Evolutionary conservation across 2,329 filamentous ascomycete genomes (phyloP), one percentile per base, ranked within the genome.

Genomic region (Hypoxylon sp.): DNA sequence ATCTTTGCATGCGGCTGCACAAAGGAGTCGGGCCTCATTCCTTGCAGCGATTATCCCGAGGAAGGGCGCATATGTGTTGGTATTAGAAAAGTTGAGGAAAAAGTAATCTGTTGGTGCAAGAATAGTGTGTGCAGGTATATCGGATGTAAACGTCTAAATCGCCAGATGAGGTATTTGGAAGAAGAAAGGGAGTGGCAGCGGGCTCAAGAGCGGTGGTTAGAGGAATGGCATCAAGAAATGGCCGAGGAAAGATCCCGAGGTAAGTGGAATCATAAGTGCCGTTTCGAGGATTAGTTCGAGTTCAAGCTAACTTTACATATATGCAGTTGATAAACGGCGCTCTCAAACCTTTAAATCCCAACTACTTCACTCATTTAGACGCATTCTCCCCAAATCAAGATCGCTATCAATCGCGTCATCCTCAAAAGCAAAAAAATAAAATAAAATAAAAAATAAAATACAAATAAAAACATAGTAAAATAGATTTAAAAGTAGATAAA

Each of bases 141-240:
- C 39, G 66, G 52, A 11, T 46, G 59, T 29, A 69, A 51, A 13
- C 61, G 66, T 2, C 11, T 69, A 9, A 39, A 42, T 3, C 66
- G 66, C 10, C 66, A 69, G 58, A 19, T 65, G 42, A 62, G 35
- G 33, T 66, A 66, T 42, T 33, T 69, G 10, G 39, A 69, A n/a
- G 66, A 69, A n/a, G 66, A 69, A 11, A 53, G 29, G 39, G 47
- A 59, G 48, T 69, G 52, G 61, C 39, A 57, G 13, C 13, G 46
- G 24, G 10, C 13, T 9, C 33, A 50, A 11, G 39, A 29, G 10
- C 14, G 14, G 19, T 26, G 24, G 13, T 4, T 3, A 11, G 44
- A 59, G n/a, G 11, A 22, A 2, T 14, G 6, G 39, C n/a, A 22
- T 19, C 17, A 46, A 47, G 26, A 35, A 31, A 10, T 26, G n/a